A percentile compares a stretch with the other conserved stretches of the same genome.
Conservation (phyloP, 2,329 filamentous ascomycete species). For the Sordariomycetes sp. region DNA sequence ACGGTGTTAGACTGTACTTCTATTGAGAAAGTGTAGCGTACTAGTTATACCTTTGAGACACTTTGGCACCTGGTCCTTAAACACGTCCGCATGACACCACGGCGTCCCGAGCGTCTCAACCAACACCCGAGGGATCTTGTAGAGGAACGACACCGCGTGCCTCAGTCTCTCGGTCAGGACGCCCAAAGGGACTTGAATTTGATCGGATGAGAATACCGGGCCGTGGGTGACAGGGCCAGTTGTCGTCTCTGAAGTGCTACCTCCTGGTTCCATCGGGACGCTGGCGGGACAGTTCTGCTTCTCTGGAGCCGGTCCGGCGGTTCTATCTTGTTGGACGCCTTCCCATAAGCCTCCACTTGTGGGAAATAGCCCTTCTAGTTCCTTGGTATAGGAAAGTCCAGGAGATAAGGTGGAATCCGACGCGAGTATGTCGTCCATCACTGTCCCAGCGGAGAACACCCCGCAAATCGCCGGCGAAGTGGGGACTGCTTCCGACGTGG, state of each 20-base stretch:
- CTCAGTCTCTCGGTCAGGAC: conserved; percentile 18
- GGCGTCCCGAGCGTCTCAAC: conserved; percentile 33
- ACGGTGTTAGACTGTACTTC: background rate
- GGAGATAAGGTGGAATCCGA: background rate
- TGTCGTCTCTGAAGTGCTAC: no score
- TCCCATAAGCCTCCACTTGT: background rate
- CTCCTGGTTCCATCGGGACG: background rate
- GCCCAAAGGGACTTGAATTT: conserved; percentile 10
- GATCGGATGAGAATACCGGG: conserved; percentile 7
- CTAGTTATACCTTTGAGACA: conserved; percentile 27
- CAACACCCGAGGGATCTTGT: conserved; percentile 31
- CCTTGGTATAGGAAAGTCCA: background rate
- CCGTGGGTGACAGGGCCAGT: background rate
- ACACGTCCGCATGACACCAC: conserved; percentile 39
- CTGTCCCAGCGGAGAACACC: background rate
- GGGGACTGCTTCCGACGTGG: background rate
- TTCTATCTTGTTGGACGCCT: background rate
- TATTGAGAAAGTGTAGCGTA: no score
- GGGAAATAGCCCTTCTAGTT: background rate
- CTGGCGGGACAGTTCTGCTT: background rate
- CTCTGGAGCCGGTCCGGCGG: background rate
- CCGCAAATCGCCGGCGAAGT: background rate
- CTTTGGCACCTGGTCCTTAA: conserved; percentile 33
- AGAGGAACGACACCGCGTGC: conserved; percentile 35
- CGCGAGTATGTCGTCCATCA: background rate